These are phyloP conservation scores for Glaciozyma martinii DNA, from an alignment of 768 basidiomycete species.

Conservation along the genomic window DNA sequence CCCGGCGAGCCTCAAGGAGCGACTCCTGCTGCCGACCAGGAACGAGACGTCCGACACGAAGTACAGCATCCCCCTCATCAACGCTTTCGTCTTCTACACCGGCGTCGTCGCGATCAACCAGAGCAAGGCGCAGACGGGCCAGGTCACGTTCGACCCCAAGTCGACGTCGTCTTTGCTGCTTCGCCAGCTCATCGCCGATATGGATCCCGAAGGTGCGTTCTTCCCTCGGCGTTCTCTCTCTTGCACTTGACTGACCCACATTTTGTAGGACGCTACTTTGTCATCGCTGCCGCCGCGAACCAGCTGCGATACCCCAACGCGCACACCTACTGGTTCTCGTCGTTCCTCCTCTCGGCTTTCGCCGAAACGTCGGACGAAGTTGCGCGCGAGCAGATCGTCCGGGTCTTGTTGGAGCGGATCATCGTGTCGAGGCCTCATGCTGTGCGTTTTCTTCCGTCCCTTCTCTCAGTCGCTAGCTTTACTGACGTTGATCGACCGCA, in stretches of 20 bases:
- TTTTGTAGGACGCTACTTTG: conserved; percentile 76
- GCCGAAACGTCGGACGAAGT: conserved; percentile 68
- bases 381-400: conserved; percentile 50
- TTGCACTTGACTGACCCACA: conserved; percentile 5
- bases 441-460: background rate
- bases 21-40: conserved; percentile 50
- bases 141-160: conserved; percentile 65
- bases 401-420: conserved; percentile 70
- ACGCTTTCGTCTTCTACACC: conserved; percentile 89
- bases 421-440: conserved; percentile 92
- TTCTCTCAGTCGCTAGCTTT: background rate
- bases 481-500: background rate
- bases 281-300: conserved; percentile 82
- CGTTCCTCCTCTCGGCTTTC: conserved; percentile 79
- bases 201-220: conserved; percentile 79
- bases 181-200: conserved; percentile 67
- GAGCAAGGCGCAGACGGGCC: conserved; percentile 73
- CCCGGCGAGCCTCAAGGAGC: conserved; percentile 67
- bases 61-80: conserved; percentile 84
- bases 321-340: conserved; percentile 80
- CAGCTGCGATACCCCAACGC: conserved; percentile 97
- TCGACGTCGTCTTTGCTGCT: conserved; percentile 79
- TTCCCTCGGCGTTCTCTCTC: background rate
- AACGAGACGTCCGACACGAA: conserved; percentile 44
- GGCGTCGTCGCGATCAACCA: conserved; percentile 88